These are phyloP conservation scores for Euphrasia arctica DNA, from an alignment of 305 asterid species.

Conservation along the genomic window DNA sequence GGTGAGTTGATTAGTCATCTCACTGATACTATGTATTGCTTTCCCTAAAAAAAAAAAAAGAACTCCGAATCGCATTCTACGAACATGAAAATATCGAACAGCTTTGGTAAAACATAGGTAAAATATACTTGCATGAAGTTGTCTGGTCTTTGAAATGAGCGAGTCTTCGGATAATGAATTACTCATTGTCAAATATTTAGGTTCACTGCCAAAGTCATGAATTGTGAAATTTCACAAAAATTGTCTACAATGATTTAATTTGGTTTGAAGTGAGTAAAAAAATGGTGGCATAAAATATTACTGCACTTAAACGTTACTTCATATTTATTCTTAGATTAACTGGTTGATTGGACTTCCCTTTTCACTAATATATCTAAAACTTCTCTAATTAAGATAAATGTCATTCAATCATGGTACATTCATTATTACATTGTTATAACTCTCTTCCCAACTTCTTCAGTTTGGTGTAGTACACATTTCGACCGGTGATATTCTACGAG, in stretches of 20 bases:
- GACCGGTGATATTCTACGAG: slow-evolving; percentile 92
- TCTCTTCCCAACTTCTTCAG: slow-evolving; percentile 42
- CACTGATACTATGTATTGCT: slow-evolving; percentile 1
- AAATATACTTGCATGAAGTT: background rate
- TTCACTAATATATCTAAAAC: slow-evolving; percentile 1
- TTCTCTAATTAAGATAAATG: slow-evolving; percentile 3
- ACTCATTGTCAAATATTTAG: background rate
- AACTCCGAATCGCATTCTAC: slow-evolving; percentile 14
- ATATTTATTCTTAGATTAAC: background rate
- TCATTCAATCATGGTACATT: slow-evolving; percentile 7
- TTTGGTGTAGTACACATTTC: slow-evolving; percentile 89
- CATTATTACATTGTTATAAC: slow-evolving; percentile 13
- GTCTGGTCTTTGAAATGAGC: slow-evolving; percentile 10
- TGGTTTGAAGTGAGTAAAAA: background rate
- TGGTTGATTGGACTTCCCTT: slow-evolving; percentile 9
- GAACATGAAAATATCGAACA: background rate
- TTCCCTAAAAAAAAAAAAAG: background rate
- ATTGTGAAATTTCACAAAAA: background rate
- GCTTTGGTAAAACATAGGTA: slow-evolving; percentile 12
- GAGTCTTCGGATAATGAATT: background rate
- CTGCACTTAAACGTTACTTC: background rate
- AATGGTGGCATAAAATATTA: slow-evolving; percentile 2
- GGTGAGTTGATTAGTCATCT: slow-evolving; percentile 34
- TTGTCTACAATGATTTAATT: background rate
- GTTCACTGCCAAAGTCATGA: background rate